phyloP scores from a whole-genome alignment of 768 basidiomycete species.

The Rhodosporidiobolus sp. region DNA sequence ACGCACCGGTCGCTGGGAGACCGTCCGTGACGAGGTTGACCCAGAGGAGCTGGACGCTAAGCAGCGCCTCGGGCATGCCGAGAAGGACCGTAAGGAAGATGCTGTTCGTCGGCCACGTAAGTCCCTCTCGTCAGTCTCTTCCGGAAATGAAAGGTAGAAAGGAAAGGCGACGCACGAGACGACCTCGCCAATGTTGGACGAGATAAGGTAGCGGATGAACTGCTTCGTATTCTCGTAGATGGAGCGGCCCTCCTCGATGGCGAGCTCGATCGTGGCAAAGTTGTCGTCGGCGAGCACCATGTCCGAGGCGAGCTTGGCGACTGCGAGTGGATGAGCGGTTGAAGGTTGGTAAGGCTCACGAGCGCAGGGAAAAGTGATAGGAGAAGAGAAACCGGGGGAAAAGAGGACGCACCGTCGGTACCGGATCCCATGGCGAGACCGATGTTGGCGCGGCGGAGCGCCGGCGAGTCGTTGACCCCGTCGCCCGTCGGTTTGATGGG shows the following conservation, averaged over 20 bases:
- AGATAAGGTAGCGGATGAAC: conserved; percentile 96
- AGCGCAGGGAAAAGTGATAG: neutral
- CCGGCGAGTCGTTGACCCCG: conserved; percentile 97
- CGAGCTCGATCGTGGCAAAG: conserved; percentile 93
- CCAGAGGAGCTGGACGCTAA: conserved; percentile 96
- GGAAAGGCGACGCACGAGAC: conserved; percentile 52
- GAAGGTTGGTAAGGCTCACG: too few species aligned
- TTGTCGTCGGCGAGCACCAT: conserved; percentile 98
- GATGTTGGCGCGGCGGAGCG: conserved; percentile 93
- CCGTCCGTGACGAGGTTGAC: conserved; percentile 95
- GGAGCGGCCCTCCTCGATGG: conserved; percentile 93
- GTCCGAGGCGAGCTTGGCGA: conserved; percentile 94
- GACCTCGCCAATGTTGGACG: conserved; percentile 95
- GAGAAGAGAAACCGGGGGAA: neutral
- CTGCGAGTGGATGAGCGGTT: too few species aligned
- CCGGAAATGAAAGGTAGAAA: neutral
- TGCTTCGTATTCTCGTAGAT: conserved; percentile 99
- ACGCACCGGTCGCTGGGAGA: conserved; percentile 90
- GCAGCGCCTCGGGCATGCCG: conserved; percentile 99
- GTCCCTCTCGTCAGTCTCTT: neutral
- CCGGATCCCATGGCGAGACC: conserved; percentile 99
- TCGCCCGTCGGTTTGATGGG: conserved; percentile 73
- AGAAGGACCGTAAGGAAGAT: conserved; percentile 96
- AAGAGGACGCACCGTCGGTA: conserved; percentile 60
- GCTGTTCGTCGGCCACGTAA: conserved; percentile 46